Evolutionary conservation across 2,329 filamentous ascomycete genomes (phyloP).

Genomic region (Ophiosphaerella herpotricha): DNA sequence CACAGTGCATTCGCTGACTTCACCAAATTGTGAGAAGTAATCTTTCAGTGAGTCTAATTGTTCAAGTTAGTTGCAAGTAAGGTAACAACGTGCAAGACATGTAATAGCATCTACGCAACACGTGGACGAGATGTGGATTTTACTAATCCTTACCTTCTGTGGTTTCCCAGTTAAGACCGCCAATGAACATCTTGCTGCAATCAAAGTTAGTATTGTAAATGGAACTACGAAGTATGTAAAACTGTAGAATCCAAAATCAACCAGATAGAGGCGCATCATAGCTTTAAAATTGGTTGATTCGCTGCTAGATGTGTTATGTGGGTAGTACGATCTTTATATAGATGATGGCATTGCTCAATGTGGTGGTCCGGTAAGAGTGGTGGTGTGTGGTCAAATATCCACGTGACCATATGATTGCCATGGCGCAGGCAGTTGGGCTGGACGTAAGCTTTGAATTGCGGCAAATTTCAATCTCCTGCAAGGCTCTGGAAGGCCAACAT

Average conservation of each 20-base stretch:
- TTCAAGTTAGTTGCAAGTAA: neutral
- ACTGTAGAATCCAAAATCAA: neutral
- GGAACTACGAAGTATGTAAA: neutral
- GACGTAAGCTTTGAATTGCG: too few species aligned
- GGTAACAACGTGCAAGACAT: too few species aligned
- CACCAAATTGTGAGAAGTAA: slow-evolving; percentile 97
- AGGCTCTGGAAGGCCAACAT: too few species aligned
- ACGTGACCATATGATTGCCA: neutral
- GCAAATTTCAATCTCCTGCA: too few species aligned
- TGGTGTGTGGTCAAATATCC: neutral
- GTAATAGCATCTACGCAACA: too few species aligned
- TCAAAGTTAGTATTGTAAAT: slow-evolving; percentile 21
- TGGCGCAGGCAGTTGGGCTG: neutral
- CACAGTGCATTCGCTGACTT: slow-evolving; percentile 97
- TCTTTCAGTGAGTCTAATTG: slow-evolving; percentile 85
- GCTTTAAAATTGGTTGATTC: neutral
- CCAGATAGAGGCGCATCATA: slow-evolving; percentile 15
- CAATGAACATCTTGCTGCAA: slow-evolving; percentile 97
- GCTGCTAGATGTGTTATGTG: too few species aligned
- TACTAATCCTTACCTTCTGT: slow-evolving; percentile 79
- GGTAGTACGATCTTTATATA: too few species aligned
- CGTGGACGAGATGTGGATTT: neutral
- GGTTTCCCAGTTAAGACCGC: slow-evolving; percentile 97
- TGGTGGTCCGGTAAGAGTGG: too few species aligned
- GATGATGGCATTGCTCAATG: too few species aligned